Base-by-base conservation (phyloP, 192 early-diverging fungal species). In the Coemansia sp. region DNA sequence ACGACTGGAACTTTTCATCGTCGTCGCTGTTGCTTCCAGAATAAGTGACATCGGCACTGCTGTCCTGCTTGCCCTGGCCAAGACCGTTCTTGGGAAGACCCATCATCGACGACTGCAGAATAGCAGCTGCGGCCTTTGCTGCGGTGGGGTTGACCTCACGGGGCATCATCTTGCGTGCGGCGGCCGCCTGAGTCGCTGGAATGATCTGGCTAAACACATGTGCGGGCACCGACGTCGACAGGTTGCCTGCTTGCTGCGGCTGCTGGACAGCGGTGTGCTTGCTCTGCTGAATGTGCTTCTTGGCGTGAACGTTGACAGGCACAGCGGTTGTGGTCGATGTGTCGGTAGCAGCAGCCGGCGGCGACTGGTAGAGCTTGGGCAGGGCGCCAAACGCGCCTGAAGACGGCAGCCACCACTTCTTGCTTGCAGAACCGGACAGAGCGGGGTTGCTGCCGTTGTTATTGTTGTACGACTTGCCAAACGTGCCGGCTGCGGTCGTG, bases 101-200 rank as follows among this genome's bases (percentile, higher is more conserved):
- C 23, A 75, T 63, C 68, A 81, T 75, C 53, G 73, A 75, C 22
- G 79, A 75, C 55, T 81, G 77, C 68, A 80, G 65, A 41, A 75
- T 68, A 13, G 68, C 79, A 2, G 79, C 73, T 6, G 79, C 72
- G 0, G 74, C 72, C 70, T 81, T 75, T 55, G 69, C 73, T 11
- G 68, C 73, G 4, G 74, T 72, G 5, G 38, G 69, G 60, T 81
- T 81, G 42, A 67, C 55, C 69, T 81, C 79, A 30, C 79, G 79
- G n/a, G 79, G 79, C 79, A 81, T 81, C 72, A 75, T 75, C 69
- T 81, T 75, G 56, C 70, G 79, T 28, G 79, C 79, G 10, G 79
- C 74, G 9, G 79, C 79, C 4, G 74, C 79, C 59, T 81, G 72
- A 2, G 79, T 75, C 10, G 79, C 79, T 8, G 79, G 79, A 23